Evolutionary conservation across 2,329 filamentous ascomycete species (phyloP), one percentile per base, ranked within the genome.

Genomic region (Raffaelea ambrosiae): DNA sequence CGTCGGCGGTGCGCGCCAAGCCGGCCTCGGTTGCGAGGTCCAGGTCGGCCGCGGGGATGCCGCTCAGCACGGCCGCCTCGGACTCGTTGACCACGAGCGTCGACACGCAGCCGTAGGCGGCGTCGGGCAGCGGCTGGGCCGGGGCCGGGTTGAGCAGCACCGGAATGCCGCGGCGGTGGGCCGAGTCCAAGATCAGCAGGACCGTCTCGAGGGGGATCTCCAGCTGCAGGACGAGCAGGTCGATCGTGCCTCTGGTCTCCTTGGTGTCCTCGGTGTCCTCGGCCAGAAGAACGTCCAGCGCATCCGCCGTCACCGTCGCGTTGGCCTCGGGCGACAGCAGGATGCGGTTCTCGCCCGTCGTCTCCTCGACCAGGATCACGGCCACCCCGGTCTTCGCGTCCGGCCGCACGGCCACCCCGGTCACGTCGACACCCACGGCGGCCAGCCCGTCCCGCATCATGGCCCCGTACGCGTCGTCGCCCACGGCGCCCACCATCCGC

Each of bases 71-170:
- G 14, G 75, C 73, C 2, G 76, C 79, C 65, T 89, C 85, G 2
- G 76, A 84, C 61, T 88, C 84, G 55, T 89, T 88, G 57, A 88
- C 69, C 43, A 88, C 74, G 23, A 88, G 66, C 57, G 86, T 82
- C 19, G 75, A 72, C 7, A 88, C 69, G 1, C 70, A 71, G 11
- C 61, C 51, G 55, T 80, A 86, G 3, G 73, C 73, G 31, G 75
- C 69, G 2, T 72, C 68, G 0, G 83, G 83, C 2, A 88, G 62
- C 1, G 68, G 65, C 2, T 77, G 36, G 72, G 70, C 1, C 4
- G 78, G 78, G 0, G 84, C 84, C n/a, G 85, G 84, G 58, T 88
- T 88, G 49, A 88, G 72, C 44, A 88, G 71, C 1, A 84, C 76
- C n/a, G 71, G 67, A 1, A 77, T 65, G 0, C 62, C 61, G 14